Conservation (phyloP, 495 filamentous ascomycete species). For the Eremomyces bilateralis region DNA sequence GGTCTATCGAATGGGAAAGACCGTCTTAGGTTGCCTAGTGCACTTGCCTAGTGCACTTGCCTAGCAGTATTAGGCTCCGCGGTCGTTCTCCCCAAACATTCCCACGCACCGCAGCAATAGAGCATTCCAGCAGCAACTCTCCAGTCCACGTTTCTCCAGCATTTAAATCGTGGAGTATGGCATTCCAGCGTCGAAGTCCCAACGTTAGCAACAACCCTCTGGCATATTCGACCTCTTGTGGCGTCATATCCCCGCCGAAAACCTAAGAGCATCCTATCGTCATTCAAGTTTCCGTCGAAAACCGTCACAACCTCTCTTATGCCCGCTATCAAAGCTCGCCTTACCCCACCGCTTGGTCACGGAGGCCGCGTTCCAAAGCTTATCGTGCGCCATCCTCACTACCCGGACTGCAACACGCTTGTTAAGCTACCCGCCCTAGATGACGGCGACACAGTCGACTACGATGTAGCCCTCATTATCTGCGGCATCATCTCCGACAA, state of each 20-base stretch:
- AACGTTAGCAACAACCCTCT: not conserved
- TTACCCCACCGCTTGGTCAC: not conserved
- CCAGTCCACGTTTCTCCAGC: not conserved
- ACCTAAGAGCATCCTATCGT: not conserved
- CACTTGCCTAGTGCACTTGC: too few relatives aligned
- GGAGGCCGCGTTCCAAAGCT: not conserved
- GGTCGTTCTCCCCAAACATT: not conserved
- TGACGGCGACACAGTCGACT: not conserved
- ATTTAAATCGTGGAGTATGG: not conserved
- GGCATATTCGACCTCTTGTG: not conserved
- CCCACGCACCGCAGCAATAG: not conserved
- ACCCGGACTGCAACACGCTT: not conserved
- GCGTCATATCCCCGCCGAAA: not conserved
- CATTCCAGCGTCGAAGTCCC: too few relatives aligned
- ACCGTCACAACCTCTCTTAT: not conserved
- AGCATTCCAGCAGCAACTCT: not conserved
- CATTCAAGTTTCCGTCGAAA: not conserved
- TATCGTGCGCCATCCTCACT: not conserved
- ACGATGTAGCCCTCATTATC: not conserved
- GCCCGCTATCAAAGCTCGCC: not conserved
- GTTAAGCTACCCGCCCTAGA: not conserved
- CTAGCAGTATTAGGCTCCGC: too few relatives aligned
- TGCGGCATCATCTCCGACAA: not conserved
- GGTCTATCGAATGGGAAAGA: too few relatives aligned
- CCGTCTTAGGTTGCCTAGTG: too few relatives aligned